Evolutionary conservation across 2,329 filamentous ascomycete genomes (phyloP).

Genomic region (Aspergillus sp.): DNA sequence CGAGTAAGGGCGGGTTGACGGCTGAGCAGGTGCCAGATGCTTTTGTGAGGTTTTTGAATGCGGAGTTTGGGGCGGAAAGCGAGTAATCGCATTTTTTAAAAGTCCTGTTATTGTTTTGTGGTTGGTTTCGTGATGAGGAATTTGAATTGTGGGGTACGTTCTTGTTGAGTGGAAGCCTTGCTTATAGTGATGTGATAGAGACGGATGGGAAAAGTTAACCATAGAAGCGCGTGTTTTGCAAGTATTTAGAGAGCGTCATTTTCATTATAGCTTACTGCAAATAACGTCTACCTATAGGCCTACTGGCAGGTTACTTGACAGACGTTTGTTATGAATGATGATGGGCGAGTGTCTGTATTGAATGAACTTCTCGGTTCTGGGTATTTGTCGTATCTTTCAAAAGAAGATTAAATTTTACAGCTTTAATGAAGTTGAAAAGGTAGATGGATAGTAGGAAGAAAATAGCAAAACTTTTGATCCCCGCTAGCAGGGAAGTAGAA

Average conservation of each 20-base stretch:
- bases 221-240: slow-evolving; percentile 2
- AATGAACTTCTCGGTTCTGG: too few species aligned
- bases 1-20: slow-evolving; percentile 33
- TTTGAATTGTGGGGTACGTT: too few species aligned
- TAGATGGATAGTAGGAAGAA: background rate
- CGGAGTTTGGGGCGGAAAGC: slow-evolving; percentile 41
- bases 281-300: too few species aligned
- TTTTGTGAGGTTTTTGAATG: slow-evolving; percentile 51
- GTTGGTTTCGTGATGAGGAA: background rate
- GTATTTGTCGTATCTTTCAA: too few species aligned
- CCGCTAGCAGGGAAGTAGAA: background rate
- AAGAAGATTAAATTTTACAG: too few species aligned
- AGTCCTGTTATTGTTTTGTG: background rate
- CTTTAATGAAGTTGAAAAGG: background rate
- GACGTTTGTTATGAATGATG: background rate
- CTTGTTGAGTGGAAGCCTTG: too few species aligned
- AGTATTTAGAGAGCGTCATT: background rate
- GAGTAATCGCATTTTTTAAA: background rate
- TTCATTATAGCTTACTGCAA: background rate
- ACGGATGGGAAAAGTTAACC: background rate
- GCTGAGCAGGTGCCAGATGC: slow-evolving; percentile 44
- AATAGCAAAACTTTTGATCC: background rate
- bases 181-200: background rate
- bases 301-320: background rate
- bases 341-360: background rate